Base-by-base conservation (phyloP, 768 basidiomycete genomes). In the Leucosporidium scottii region DNA sequence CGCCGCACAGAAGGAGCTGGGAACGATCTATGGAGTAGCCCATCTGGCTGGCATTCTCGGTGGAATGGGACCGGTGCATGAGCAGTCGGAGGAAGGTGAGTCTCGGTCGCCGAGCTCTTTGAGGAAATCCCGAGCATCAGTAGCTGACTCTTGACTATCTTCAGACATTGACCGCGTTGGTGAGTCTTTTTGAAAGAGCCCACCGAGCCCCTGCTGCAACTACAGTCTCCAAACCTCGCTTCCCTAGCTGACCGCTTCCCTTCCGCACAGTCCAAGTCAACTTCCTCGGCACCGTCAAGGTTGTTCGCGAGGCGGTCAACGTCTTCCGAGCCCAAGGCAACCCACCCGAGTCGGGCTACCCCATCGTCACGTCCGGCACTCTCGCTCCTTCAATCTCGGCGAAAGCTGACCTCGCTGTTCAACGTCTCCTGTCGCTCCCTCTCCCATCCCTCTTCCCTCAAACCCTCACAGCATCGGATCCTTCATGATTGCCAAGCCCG, bases 401-500 rank as follows among this genome's bases (percentile, higher is more conserved):
- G 39, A 44, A 44, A 44, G 39, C 39, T 44, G 39, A 44, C 8
- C 15, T 44, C 39, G 39, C 39, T 13, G 7, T 44, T 44, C 12
- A 5, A 36, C 34, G 5, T 12, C 12, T 34, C 5, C 34, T 34
- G 4, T 10, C 34, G 34, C 10, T 34, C 34, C 13, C 39, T 44
- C 39, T 44, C 39, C 8, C 34, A 36, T 12, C 6, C 3, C 39
- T 44, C 39, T 3, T 10, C 15, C 39, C 39, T 44, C 39, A 6
- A 8, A 12, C 39, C 12, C 13, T 44, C 39, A 44, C 55, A 56
- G 55, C 7, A 34, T 56, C 28, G 55, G 55, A 5, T 56, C 61
- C 30, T 62, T 62, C 49, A 62, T 62, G 61, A 36, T 47, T 20
- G 48, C 48, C 20, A 49, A 62, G n/a, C 61, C 61, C n/a, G 61